Percentiles rank a stretch among this genome's conserved stretches.
phyloP scores from a whole-genome alignment of 805 yeast genomes.

The Wickerhamiella shivajii region DNA sequence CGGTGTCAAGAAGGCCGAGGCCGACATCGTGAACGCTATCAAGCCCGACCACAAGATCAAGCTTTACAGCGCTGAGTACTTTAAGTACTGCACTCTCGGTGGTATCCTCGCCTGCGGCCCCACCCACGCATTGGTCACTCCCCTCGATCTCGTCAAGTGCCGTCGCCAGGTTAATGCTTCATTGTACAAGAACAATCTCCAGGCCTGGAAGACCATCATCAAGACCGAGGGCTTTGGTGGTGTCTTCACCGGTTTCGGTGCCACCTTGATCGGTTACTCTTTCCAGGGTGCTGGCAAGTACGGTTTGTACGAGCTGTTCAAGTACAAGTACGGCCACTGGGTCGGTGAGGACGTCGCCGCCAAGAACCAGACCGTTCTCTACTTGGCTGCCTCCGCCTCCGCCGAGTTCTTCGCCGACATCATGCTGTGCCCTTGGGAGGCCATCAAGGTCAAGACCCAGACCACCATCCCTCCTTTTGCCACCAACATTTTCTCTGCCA shows the following conservation, averaged over 20 bases:
- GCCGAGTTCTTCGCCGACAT: constrained; percentile 79
- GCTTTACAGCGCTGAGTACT: constrained; percentile 1
- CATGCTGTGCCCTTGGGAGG: constrained; percentile 69
- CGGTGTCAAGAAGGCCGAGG: constrained; percentile 18
- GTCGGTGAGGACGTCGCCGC: constrained; percentile 40
- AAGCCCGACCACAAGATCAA: constrained; percentile 18
- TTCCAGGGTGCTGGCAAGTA: constrained; percentile 82
- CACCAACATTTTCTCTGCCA: constrained; percentile 41
- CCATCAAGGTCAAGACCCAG: constrained; percentile 74
- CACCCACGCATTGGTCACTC: constrained; percentile 76
- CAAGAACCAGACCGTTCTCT: constrained; percentile 48
- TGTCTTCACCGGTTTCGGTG: constrained; percentile 62
- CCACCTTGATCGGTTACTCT: constrained; percentile 71
- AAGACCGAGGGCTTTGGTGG: constrained; percentile 49
- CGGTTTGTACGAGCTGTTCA: constrained; percentile 72
- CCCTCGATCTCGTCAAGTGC: constrained; percentile 70
- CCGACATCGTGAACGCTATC: constrained; percentile 23
- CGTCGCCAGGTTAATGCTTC: constrained; percentile 61
- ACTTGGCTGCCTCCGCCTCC: constrained; percentile 59
- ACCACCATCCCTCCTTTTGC: constrained; percentile 72
- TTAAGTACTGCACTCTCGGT: constrained; percentile 2
- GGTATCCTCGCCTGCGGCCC: constrained; percentile 60
- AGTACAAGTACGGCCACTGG: constrained; percentile 43
- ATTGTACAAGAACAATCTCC: constrained; percentile 48
- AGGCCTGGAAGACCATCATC: constrained; percentile 55